Base-by-base conservation (phyloP, 768 basidiomycete genomes). In the Rhodotorula babjevae region DNA sequence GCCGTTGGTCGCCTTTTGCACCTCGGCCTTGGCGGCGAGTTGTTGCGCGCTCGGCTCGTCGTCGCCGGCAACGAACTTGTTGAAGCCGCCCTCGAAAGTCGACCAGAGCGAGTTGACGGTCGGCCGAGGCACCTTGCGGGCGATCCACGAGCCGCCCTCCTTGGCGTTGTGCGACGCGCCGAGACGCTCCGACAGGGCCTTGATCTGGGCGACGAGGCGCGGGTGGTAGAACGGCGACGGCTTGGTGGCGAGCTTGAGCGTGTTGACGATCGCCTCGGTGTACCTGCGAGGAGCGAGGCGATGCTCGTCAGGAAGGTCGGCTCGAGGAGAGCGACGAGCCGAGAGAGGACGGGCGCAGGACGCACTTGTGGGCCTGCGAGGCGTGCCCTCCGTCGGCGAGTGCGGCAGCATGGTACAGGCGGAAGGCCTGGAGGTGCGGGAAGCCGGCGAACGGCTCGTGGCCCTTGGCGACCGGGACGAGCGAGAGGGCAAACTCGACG, bases 11-110 rank as follows among this genome's bases (percentile, higher is more conserved):
- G 83, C 82, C 23, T 81, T 76, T 14, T 70, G 60, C 50, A 67
- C 65, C 52, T 76, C 69, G 29, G 71, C 70, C n/a, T 69, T 74
- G 15, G 61, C 69, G 6, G 68, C 75, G 60, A 71, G 67, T 50
- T 69, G 60, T 47, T 77, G 68, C 1, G 81, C 79, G 52, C 63
- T 31, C 19, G 69, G 69, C 31, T 90, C 90, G n/a, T 84, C 86
- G 63, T 96, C 93, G 4, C 95, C 96, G 16, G 94, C 91, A 71
- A 99, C 93, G 76, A 99, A 88, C 79, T 94, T 94, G 25, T 92
- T 92, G 78, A 99, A 87, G 27, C 90, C 87, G 21, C 91, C 90
- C 81, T 93, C 95, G 36, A 98, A 84, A 89, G 93, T 97, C 57
- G 88, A 89, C 40, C 93, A 90, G 61, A 98, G 87, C 47, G 88